Percentiles rank a stretch among this genome's conserved stretches.
phyloP scores from a whole-genome alignment of 164 flowering plant genomes.

The Tetrastigma voinierianum region DNA sequence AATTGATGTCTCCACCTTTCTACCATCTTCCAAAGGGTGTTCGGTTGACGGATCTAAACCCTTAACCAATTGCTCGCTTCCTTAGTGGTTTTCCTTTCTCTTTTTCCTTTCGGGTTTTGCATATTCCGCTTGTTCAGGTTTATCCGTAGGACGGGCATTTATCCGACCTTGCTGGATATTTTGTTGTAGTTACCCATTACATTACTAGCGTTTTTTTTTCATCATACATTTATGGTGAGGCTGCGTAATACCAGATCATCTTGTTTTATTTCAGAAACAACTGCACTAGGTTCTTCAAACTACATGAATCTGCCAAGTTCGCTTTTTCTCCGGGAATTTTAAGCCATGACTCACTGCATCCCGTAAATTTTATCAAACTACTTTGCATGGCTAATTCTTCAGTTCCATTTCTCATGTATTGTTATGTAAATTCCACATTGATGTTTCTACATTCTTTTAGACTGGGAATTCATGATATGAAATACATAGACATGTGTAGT shows the following conservation, averaged over 20 bases:
- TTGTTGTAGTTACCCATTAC: neutral
- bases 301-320: constrained; percentile 65
- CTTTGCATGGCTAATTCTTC: no score
- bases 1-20: no score
- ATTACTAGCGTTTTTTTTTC: neutral
- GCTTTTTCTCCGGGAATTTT: constrained; percentile 84
- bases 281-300: constrained; percentile 75
- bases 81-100: no score
- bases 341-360: constrained; percentile 66
- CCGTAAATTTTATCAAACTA: constrained; percentile 39
- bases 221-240: constrained; percentile 69
- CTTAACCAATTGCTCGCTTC: no score
- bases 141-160: neutral
- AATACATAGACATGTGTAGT: no score
- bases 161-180: neutral
- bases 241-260: constrained; percentile 63
- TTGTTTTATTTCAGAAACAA: constrained; percentile 56
- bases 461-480: no score
- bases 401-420: no score
- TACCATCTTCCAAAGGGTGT: no score
- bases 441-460: no score
- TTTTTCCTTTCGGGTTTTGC: neutral
- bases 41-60: no score
- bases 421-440: no score
- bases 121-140: neutral